phyloP scores from a whole-genome alignment of 2,329 filamentous ascomycete species.

The Cladosporium sp. region DNA sequence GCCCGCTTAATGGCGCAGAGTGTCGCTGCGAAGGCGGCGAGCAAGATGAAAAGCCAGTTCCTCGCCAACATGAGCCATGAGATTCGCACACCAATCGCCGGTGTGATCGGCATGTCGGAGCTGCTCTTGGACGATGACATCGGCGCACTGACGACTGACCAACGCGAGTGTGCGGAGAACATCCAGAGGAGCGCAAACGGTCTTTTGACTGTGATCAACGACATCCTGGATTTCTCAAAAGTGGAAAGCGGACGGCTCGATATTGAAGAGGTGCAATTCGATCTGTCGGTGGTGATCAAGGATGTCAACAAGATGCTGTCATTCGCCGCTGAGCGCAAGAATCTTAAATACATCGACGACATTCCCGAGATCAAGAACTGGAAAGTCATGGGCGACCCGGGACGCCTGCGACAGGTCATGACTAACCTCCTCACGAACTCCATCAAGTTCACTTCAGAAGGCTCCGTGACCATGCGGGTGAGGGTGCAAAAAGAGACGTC shows the following conservation, averaged over 20 bases:
- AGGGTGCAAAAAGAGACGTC: constrained; percentile 59
- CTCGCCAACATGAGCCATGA: constrained; percentile 57
- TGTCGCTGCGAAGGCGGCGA: constrained; percentile 74
- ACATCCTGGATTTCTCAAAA: constrained; percentile 87
- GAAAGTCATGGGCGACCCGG: constrained; percentile 82
- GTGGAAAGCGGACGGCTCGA: constrained; percentile 73
- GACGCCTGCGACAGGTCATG: constrained; percentile 76
- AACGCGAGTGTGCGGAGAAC: constrained; percentile 70
- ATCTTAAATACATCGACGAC: constrained; percentile 67
- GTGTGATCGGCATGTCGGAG: constrained; percentile 77
- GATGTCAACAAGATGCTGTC: constrained; percentile 85
- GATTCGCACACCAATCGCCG: constrained; percentile 61
- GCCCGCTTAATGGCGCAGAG: constrained; percentile 68
- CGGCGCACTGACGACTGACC: constrained; percentile 57
- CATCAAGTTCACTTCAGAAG: constrained; percentile 70
- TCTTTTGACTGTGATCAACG: constrained; percentile 72
- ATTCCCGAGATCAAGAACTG: constrained; percentile 59
- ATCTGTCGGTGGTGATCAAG: constrained; percentile 65
- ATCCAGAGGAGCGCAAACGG: constrained; percentile 77
- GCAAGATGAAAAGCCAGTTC: constrained; percentile 74
- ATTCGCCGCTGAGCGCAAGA: constrained; percentile 77
- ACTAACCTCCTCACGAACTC: constrained; percentile 75
- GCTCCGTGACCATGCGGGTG: constrained; percentile 64
- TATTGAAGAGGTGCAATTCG: constrained; percentile 78
- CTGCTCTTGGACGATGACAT: constrained; percentile 62